These are phyloP conservation scores for Trichoderma koningii DNA, from an alignment of 2,329 filamentous ascomycete genomes.

Conservation along the genomic window DNA sequence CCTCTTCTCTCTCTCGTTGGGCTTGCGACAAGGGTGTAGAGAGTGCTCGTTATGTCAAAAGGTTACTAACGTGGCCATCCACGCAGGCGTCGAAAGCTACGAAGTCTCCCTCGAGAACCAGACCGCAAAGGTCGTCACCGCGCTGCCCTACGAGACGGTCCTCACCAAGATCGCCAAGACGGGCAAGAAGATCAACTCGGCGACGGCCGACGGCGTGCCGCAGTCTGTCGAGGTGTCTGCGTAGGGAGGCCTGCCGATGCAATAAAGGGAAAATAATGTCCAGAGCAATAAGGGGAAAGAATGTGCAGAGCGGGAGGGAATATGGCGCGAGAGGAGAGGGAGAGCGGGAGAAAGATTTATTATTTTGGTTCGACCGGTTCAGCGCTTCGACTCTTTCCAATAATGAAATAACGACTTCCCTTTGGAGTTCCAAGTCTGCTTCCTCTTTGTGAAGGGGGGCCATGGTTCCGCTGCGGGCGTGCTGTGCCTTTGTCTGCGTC, in stretches of 20 bases:
- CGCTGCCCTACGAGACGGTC: slow-evolving; percentile 75
- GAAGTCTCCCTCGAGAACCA: slow-evolving; percentile 86
- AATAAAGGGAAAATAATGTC: neutral
- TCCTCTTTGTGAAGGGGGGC: neutral
- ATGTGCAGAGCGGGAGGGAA: neutral
- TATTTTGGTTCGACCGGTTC: neutral
- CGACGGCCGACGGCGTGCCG: slow-evolving; percentile 66
- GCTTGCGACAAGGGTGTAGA: too few relatives aligned
- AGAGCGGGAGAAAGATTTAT: neutral
- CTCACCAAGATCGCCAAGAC: slow-evolving; percentile 91
- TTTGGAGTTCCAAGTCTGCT: neutral
- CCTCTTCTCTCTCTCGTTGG: neutral
- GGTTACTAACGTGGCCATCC: too few relatives aligned
- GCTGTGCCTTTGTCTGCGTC: neutral
- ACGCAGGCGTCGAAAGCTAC: slow-evolving; percentile 78
- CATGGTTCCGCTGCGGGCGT: neutral
- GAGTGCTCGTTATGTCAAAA: too few relatives aligned
- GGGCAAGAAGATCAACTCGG: slow-evolving; percentile 84
- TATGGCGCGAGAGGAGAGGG: neutral
- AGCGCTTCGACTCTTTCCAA: slow-evolving; percentile 14
- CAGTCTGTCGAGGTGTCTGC: slow-evolving; percentile 52
- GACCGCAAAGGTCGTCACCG: slow-evolving; percentile 74
- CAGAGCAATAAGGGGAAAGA: too few relatives aligned
- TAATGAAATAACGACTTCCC: slow-evolving; percentile 14
- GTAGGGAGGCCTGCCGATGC: slow-evolving; percentile 22